Base-by-base conservation (phyloP, 2,329 filamentous ascomycete species). In the Penicillium frequentans region DNA sequence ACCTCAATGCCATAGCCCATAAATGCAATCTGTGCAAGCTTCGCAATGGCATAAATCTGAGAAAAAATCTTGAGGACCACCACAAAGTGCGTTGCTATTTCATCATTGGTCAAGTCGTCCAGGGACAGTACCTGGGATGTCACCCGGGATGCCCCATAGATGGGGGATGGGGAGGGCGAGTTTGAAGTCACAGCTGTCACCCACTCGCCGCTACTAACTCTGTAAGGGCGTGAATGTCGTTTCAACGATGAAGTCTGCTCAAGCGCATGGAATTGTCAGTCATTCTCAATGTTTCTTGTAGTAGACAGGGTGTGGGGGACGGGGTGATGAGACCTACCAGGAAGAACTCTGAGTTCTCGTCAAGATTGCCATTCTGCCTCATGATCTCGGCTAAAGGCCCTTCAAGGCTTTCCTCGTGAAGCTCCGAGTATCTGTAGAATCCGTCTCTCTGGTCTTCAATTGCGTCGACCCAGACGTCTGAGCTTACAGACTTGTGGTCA, bases 21-120 rank as follows among this genome's bases (percentile, higher is more conserved):
- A 47, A 74, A 68, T 10, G 69, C 58, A 29, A 68, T 67, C 33
- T 70, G 60, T 29, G 74, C 52, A 13, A 76, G 58, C 49, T 76
- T 77, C 23, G 73, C 70, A 46, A 74, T 58, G 1, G 70, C 64
- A 54, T 76, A 77, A 10, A 77, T 64, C 51, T 67, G 71, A 24
- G 63, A 56, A 35, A 70, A 72, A 11, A 75, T 66, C 1, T 58
- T 59, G 45, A 75, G 52, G 6, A 75, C 68, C 21, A 59, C 66
- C 3, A 61, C 55, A 13, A 69, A 58, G 52, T 68, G 70, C n/a
- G 64, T 65, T 3, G 61, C 49, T 0, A 56, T 44, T n/a, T 66
- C 59, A 13, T 67, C 60, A 11, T 60, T 54, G 11, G 57, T 54
- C 31, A 61, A 35, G 21, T 63, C 58, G 9, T 69, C 61, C 49